Percentiles rank a stretch among this genome's conserved stretches.
Conservation (phyloP, 179 eudicot species). For the Heliamphora pulchella region DNA sequence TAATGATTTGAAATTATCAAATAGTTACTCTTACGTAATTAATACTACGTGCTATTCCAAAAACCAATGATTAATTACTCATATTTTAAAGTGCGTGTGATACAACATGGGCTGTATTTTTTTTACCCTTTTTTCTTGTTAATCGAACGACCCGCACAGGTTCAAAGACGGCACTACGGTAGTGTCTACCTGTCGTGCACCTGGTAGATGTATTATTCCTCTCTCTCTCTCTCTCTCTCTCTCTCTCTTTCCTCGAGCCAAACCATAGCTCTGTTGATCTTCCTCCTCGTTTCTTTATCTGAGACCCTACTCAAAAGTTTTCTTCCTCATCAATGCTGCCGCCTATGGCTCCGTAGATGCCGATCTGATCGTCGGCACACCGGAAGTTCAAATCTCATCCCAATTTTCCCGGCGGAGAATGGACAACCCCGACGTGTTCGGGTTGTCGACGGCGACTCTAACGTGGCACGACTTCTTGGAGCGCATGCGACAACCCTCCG, state of each 20-base stretch:
- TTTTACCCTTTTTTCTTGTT: no score
- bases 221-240: not conserved
- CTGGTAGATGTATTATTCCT: no score
- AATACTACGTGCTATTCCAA: no score
- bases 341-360: not conserved
- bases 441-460: constrained; percentile 75
- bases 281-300: not conserved
- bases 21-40: no score
- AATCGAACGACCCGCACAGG: no score
- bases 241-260: not conserved
- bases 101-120: no score
- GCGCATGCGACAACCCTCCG: constrained; percentile 98
- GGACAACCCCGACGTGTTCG: constrained; percentile 68
- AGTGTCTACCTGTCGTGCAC: no score
- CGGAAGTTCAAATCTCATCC: not conserved
- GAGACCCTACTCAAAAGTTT: no score
- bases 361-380: not conserved
- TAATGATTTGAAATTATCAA: no score
- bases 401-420: constrained; percentile 24
- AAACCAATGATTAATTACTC: no score
- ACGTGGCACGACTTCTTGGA: constrained; percentile 97
- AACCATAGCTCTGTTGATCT: not conserved
- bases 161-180: no score
- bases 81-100: no score
- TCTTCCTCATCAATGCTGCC: not conserved